These are phyloP conservation scores for Jaltomata sinuosa DNA, from an alignment of 257 asterid species.

Conservation along the genomic window DNA sequence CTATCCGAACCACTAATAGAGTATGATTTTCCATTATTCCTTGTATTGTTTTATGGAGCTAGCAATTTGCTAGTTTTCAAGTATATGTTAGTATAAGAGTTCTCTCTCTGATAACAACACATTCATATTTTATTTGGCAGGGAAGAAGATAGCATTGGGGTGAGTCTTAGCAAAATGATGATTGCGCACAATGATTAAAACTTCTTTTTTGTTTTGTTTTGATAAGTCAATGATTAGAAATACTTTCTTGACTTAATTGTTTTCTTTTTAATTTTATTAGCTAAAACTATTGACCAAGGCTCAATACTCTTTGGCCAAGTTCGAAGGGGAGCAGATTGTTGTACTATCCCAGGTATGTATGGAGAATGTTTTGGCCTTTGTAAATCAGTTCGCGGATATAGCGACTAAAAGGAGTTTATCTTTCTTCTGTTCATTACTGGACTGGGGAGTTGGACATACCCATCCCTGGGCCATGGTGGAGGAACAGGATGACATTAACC, in stretches of 20 bases:
- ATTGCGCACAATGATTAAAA: background rate
- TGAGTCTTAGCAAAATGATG: conserved; percentile 6
- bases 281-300: conserved; percentile 81
- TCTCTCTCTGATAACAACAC: background rate
- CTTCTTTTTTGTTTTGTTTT: background rate
- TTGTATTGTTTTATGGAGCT: background rate
- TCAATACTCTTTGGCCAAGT: conserved; percentile 72
- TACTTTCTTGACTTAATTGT: conserved; percentile 5
- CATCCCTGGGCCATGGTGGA: background rate
- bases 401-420: background rate
- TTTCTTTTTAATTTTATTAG: conserved; percentile 33
- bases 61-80: background rate
- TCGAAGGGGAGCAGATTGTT: conserved; percentile 84
- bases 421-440: background rate
- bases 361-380: background rate
- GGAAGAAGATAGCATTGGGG: conserved; percentile 94
- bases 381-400: background rate
- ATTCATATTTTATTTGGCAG: conserved; percentile 26
- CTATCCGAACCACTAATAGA: conserved; percentile 85
- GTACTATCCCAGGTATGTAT: conserved; percentile 75
- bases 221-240: background rate
- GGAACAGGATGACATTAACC: background rate
- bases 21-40: conserved; percentile 32
- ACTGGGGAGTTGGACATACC: background rate
- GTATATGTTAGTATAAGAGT: background rate